These are phyloP conservation scores for Penicillium psychrofluorescens DNA, from an alignment of 495 filamentous ascomycete species.

Conservation along the genomic window DNA sequence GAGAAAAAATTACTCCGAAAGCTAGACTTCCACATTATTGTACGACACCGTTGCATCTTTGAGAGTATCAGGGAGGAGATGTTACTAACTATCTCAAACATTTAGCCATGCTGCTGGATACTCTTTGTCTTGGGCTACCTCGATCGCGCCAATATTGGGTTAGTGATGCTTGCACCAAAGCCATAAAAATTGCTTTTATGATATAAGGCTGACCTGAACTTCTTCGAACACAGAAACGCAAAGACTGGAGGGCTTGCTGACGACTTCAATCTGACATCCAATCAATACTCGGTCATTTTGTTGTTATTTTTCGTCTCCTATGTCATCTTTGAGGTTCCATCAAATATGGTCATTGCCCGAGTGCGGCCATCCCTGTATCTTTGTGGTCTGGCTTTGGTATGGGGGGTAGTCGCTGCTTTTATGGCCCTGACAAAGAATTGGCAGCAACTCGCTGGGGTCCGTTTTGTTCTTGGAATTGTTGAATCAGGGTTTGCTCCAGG, in stretches of 20 bases:
- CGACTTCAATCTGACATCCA: constrained; percentile 21
- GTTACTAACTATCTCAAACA: no score
- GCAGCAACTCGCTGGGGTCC: constrained; percentile 1
- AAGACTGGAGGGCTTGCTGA: constrained; percentile 26
- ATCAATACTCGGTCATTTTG: constrained; percentile 17
- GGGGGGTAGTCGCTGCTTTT: background rate
- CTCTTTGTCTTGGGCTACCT: background rate
- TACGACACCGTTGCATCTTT: no score
- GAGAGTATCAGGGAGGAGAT: no score
- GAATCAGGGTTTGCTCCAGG: constrained; percentile 5
- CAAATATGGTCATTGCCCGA: constrained; percentile 5
- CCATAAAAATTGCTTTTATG: no score
- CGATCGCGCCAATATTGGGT: constrained; percentile 1
- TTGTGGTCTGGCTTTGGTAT: background rate
- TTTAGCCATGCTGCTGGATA: background rate
- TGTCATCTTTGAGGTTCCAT: constrained; percentile 36
- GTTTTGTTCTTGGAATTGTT: constrained; percentile 2
- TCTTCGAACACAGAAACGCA: constrained; percentile 22
- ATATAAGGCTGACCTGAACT: no score
- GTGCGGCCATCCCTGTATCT: constrained; percentile 1
- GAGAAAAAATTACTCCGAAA: constrained; percentile 3
- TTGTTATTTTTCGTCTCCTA: constrained; percentile 38
- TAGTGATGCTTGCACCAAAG: constrained; percentile 5
- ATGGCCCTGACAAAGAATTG: constrained; percentile 3
- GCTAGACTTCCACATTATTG: constrained; percentile 3